phyloP scores from a whole-genome alignment of 257 asterid species.

The Solanum arcanum region DNA sequence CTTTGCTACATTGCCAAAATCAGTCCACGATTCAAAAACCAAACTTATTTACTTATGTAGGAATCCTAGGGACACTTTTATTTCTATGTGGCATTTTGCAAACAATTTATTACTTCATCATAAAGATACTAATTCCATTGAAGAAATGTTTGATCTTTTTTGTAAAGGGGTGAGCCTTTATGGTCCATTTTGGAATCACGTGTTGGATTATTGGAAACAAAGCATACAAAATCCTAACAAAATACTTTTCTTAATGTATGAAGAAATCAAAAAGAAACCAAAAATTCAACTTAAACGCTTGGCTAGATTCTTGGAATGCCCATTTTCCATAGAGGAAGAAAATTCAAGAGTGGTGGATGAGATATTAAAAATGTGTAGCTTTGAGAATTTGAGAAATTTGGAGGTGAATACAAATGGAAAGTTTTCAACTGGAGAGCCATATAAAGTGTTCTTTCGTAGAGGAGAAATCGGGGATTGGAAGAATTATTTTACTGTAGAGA shows the following conservation, averaged over 20 bases:
- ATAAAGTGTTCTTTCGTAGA: background rate
- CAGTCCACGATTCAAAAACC: background rate
- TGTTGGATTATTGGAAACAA: background rate
- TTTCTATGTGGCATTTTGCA: background rate
- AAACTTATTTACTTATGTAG: background rate
- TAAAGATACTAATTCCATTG: background rate
- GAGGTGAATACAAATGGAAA: background rate
- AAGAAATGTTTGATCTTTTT: background rate
- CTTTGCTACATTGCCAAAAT: background rate
- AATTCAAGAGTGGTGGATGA: background rate
- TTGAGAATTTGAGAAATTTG: background rate
- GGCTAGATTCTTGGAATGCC: background rate
- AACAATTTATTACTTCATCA: background rate
- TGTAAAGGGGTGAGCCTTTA: background rate
- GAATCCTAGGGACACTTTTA: background rate
- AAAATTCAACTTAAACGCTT: background rate
- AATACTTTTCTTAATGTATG: background rate
- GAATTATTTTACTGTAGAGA: background rate
- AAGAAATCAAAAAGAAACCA: background rate
- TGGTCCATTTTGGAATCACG: background rate
- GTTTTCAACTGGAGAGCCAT: background rate
- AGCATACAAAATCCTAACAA: background rate
- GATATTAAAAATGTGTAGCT: background rate
- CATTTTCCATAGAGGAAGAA: background rate
- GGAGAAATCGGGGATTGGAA: background rate